A percentile compares a stretch with the other conserved stretches of the same genome.
Conservation (phyloP, 441 rosid species). For the Gossypium lobatum region DNA sequence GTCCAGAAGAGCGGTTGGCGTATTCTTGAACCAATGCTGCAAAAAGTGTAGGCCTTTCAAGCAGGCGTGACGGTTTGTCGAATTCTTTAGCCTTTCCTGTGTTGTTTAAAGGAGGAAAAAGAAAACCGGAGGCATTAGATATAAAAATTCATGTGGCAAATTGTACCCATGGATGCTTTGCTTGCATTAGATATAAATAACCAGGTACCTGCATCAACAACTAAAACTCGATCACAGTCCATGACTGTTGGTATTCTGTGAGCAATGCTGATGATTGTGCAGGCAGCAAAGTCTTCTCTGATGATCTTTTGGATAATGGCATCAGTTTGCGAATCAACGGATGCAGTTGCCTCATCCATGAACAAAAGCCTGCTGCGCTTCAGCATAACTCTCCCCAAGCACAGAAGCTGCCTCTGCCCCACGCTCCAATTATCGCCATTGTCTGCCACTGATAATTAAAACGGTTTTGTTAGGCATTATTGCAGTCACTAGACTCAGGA, state of each 20-base stretch:
- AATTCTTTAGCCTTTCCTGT: slow-evolving; percentile 75
- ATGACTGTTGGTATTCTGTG: slow-evolving; percentile 94
- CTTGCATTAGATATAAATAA: background rate
- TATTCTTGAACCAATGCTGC: slow-evolving; percentile 90
- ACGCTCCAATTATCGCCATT: slow-evolving; percentile 97
- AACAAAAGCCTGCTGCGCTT: slow-evolving; percentile 72
- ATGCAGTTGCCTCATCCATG: slow-evolving; percentile 93
- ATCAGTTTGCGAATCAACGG: slow-evolving; percentile 88
- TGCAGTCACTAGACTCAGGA: background rate
- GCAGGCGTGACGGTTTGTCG: slow-evolving; percentile 60
- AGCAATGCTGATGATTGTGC: slow-evolving; percentile 93
- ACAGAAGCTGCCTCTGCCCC: slow-evolving; percentile 88
- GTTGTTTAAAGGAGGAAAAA: background rate
- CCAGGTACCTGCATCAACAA: slow-evolving; percentile 69
- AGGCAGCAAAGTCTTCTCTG: slow-evolving; percentile 66
- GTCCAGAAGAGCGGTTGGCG: slow-evolving; percentile 73
- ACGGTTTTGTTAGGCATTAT: background rate
- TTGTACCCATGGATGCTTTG: slow-evolving; percentile 1
- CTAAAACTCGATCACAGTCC: slow-evolving; percentile 89
- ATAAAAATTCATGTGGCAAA: background rate
- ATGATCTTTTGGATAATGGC: slow-evolving; percentile 85
- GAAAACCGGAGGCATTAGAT: background rate
- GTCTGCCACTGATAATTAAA: slow-evolving; percentile 52
- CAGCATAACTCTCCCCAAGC: slow-evolving; percentile 84
- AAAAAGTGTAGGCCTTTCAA: slow-evolving; percentile 68